phyloP scores from a whole-genome alignment of 2,329 filamentous ascomycete species.

The Penicillium italicum region DNA sequence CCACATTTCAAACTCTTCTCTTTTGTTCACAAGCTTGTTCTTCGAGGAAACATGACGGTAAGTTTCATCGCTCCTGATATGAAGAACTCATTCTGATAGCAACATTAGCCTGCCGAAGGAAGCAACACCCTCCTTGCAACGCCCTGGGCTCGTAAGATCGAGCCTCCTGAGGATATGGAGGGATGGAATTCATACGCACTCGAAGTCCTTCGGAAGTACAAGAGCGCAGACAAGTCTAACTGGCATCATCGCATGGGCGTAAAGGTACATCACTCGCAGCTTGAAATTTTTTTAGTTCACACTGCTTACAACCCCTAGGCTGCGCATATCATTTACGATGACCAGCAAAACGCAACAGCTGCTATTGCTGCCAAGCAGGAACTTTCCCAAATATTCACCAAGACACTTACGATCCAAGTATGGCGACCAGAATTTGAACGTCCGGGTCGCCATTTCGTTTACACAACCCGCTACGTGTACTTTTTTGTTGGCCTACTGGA shows the following conservation, averaged over 20 bases:
- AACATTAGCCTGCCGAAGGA: conserved; percentile 44
- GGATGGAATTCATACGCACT: conserved; percentile 61
- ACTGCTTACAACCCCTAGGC: conserved; percentile 43
- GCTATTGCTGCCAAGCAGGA: conserved; percentile 67
- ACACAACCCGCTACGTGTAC: conserved; percentile 78
- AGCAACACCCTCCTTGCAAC: conserved; percentile 51
- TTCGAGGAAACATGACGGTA: conserved; percentile 45
- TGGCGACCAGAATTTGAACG: conserved; percentile 90
- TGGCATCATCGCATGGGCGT: conserved; percentile 93
- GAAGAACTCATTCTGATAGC: conserved; percentile 25
- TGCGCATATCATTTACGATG: conserved; percentile 60
- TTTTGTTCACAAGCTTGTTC: conserved; percentile 75
- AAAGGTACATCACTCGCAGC: conserved; percentile 51
- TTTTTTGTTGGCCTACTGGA: conserved; percentile 75
- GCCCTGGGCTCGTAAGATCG: conserved; percentile 53
- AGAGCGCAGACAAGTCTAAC: conserved; percentile 78
- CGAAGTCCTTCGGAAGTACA: conserved; percentile 55
- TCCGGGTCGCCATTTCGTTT: conserved; percentile 84
- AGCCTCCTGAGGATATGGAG: conserved; percentile 47
- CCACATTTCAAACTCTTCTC: conserved; percentile 90
- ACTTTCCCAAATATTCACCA: conserved; percentile 83
- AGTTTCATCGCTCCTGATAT: conserved; percentile 23
- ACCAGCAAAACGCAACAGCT: conserved; percentile 49
- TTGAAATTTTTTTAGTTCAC: conserved; percentile 14
- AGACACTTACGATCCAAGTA: conserved; percentile 90